A percentile compares a stretch with the other conserved stretches of the same genome.
phyloP scores from a whole-genome alignment of 148 eudicot species.

The Fagopyrum tataricum region DNA sequence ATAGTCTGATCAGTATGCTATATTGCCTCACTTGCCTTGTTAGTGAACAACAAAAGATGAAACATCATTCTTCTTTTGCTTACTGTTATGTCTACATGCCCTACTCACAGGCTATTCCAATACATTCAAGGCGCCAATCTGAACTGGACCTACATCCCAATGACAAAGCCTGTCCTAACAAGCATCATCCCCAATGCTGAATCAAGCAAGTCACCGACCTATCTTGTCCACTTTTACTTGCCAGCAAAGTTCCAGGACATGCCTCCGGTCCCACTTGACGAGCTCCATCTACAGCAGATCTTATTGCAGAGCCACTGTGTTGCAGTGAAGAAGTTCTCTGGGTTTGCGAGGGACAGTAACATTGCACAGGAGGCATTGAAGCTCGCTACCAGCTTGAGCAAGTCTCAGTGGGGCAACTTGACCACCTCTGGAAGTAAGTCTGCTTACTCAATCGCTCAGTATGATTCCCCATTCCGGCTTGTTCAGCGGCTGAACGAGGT shows the following conservation, averaged over 20 bases:
- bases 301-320: conserved; percentile 55
- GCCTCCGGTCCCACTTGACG: conserved; percentile 77
- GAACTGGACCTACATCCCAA: conserved; percentile 56
- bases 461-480: conserved; percentile 51
- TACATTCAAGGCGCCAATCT: conserved; percentile 82
- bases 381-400: conserved; percentile 62
- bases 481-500: conserved; percentile 67
- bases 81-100: not conserved
- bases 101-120: conserved; percentile 58
- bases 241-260: conserved; percentile 50
- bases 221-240: conserved; percentile 49
- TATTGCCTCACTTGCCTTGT: not conserved
- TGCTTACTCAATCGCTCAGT: conserved; percentile 86
- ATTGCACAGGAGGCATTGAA: conserved; percentile 55
- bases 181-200: conserved; percentile 64
- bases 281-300: conserved; percentile 49
- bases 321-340: conserved; percentile 71
- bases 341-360: conserved; percentile 67
- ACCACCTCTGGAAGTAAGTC: conserved; percentile 37
- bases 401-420: conserved; percentile 59
- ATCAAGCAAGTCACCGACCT: conserved; percentile 67
- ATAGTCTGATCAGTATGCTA: not conserved
- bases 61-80: not conserved
- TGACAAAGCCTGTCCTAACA: conserved; percentile 75
- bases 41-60: not conserved